Percentiles rank a stretch among this genome's conserved stretches.
Conservation (phyloP, 73 alveolate species). For the Symbiodinium natans region DNA sequence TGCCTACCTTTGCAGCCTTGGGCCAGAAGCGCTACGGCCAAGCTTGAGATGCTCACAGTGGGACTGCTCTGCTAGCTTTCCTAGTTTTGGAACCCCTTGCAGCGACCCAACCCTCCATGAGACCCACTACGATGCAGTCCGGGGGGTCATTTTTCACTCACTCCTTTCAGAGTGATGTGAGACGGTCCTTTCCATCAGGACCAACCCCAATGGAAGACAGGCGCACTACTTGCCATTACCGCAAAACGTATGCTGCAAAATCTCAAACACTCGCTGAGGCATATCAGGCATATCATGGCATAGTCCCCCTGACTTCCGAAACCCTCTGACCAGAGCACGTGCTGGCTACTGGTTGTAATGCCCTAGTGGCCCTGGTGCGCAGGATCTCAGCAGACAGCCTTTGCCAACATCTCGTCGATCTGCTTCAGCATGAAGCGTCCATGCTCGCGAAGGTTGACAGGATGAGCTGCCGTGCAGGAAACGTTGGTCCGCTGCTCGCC, state of each 20-base stretch:
- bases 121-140: too few species aligned
- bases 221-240: not conserved
- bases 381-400: not conserved
- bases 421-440: not conserved
- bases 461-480: not conserved
- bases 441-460: not conserved
- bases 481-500: conserved; percentile 13
- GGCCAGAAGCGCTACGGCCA: too few species aligned
- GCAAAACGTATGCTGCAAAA: not conserved
- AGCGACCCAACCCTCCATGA: too few species aligned
- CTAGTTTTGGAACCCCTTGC: too few species aligned
- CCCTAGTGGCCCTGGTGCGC: not conserved
- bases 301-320: not conserved
- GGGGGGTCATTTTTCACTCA: too few species aligned
- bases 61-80: too few species aligned
- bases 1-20: not conserved
- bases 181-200: not conserved
- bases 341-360: not conserved
- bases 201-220: not conserved
- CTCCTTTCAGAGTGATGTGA: not conserved
- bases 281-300: not conserved
- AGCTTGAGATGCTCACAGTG: too few species aligned
- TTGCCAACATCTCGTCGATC: not conserved
- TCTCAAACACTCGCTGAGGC: not conserved
- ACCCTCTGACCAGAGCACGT: not conserved